Conservation (phyloP, 495 filamentous ascomycete genomes). For the Staphylotrichum tortipilum region DNA sequence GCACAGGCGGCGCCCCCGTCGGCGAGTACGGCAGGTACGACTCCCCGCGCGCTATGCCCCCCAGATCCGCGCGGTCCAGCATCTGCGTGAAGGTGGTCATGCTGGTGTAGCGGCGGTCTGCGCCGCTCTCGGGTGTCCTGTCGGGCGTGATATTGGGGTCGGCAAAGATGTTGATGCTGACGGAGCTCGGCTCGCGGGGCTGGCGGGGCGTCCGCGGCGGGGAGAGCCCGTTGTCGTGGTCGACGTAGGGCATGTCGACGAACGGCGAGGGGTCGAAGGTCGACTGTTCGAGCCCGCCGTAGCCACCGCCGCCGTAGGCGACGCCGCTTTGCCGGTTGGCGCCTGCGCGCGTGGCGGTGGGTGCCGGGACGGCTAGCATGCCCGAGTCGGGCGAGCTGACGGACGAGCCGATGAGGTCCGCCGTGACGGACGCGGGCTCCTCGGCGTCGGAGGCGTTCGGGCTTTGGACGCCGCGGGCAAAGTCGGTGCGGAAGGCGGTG, state of each 20-base stretch:
- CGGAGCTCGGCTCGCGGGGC: constrained; percentile 46
- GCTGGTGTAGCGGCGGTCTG: constrained; percentile 13
- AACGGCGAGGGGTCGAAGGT: background rate
- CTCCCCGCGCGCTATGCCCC: constrained; percentile 40
- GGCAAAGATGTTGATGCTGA: constrained; percentile 64
- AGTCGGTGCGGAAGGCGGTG: constrained; percentile 27
- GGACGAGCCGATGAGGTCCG: background rate
- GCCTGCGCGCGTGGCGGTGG: too few species aligned
- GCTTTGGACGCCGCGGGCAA: constrained; percentile 19
- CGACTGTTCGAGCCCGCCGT: constrained; percentile 7
- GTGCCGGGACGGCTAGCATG: background rate
- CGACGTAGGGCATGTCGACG: constrained; percentile 6
- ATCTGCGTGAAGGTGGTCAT: constrained; percentile 59
- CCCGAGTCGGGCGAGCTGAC: background rate
- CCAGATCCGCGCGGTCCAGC: constrained; percentile 46
- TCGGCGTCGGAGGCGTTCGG: background rate
- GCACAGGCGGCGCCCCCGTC: background rate
- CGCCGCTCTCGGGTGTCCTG: constrained; percentile 1
- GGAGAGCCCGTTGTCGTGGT: constrained; percentile 4
- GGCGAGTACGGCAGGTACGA: constrained; percentile 24
- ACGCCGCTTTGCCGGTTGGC: constrained; percentile 8
- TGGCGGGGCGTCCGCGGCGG: constrained; percentile 20
- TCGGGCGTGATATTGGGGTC: constrained; percentile 43
- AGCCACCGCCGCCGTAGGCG: constrained; percentile 12
- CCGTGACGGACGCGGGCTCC: background rate